These are phyloP conservation scores for Gardenia jasminoides DNA, from an alignment of 257 asterid species.

Conservation along the genomic window DNA sequence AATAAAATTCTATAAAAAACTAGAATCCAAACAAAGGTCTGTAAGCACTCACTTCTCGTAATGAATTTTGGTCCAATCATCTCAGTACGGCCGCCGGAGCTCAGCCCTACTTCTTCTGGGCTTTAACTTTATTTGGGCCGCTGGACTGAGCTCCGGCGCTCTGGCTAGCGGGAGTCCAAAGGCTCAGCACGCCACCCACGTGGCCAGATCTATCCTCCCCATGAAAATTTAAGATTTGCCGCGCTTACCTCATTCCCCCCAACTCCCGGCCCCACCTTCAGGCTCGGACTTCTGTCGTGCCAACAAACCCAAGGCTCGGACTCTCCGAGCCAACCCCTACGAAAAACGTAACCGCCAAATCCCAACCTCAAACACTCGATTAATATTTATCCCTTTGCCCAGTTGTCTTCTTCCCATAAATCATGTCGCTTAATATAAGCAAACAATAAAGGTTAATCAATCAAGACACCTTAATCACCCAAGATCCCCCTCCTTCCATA, in stretches of 20 bases:
- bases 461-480: background rate
- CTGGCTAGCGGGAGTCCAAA: background rate
- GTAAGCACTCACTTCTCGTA: no score
- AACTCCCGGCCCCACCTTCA: slow-evolving; percentile 19
- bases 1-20: no score
- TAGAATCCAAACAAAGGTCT: no score
- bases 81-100: no score
- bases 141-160: no score
- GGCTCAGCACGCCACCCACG: slow-evolving; percentile 8
- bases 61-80: no score
- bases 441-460: background rate
- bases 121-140: no score
- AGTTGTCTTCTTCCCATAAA: background rate
- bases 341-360: background rate
- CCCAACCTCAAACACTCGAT: slow-evolving; percentile 23
- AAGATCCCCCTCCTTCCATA: background rate
- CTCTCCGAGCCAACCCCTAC: slow-evolving; percentile 24
- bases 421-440: background rate
- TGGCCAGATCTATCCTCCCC: slow-evolving; percentile 3
- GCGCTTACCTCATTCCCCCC: slow-evolving; percentile 52
- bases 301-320: slow-evolving; percentile 49
- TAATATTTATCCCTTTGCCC: background rate
- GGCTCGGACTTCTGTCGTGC: slow-evolving; percentile 62
- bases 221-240: slow-evolving; percentile 45
- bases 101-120: no score